Conservation (phyloP, 441 rosid species). For the Erysimum cheiri region DNA sequence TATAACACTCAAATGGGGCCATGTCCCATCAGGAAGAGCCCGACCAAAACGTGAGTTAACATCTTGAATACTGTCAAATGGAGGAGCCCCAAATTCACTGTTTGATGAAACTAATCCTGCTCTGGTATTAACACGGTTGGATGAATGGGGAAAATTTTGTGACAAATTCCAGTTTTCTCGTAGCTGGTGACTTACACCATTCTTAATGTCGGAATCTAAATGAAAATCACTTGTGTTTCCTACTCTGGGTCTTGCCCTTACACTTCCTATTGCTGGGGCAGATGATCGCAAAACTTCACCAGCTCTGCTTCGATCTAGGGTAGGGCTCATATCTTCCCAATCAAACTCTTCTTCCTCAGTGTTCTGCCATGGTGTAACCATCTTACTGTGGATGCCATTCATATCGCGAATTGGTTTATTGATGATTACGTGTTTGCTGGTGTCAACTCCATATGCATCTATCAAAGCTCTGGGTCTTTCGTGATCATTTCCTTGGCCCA, state of each 20-base stretch:
- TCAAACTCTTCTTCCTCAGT: slow-evolving; percentile 98
- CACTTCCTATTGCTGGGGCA: slow-evolving; percentile 52
- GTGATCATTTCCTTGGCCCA: slow-evolving; percentile 63
- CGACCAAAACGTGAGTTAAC: slow-evolving; percentile 51
- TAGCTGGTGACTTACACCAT: slow-evolving; percentile 48
- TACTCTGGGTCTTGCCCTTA: slow-evolving; percentile 53
- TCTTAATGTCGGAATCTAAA: slow-evolving; percentile 56
- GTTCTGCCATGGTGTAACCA: slow-evolving; percentile 87
- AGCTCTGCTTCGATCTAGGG: slow-evolving; percentile 66
- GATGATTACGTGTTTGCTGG: slow-evolving; percentile 52
- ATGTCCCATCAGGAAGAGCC: slow-evolving; percentile 49
- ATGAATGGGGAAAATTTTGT: slow-evolving; percentile 49
- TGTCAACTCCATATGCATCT: slow-evolving; percentile 94
- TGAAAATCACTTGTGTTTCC: slow-evolving; percentile 50
- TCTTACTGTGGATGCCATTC: slow-evolving; percentile 62
- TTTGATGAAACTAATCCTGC: slow-evolving; percentile 53
- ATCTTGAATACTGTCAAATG: slow-evolving; percentile 54
- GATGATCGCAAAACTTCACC: slow-evolving; percentile 60
- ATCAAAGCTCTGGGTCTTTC: slow-evolving; percentile 86
- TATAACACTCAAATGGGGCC: slow-evolving; percentile 62
- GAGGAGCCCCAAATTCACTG: slow-evolving; percentile 49
- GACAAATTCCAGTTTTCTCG: slow-evolving; percentile 56
- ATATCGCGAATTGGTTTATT: slow-evolving; percentile 54
- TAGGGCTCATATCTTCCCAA: slow-evolving; percentile 98
- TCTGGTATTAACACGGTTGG: slow-evolving; percentile 48